A percentile compares a stretch with the other conserved stretches of the same genome.
These are phyloP conservation scores for Rusavskia elegans DNA, from an alignment of 495 filamentous ascomycete genomes.

Conservation along the genomic window DNA sequence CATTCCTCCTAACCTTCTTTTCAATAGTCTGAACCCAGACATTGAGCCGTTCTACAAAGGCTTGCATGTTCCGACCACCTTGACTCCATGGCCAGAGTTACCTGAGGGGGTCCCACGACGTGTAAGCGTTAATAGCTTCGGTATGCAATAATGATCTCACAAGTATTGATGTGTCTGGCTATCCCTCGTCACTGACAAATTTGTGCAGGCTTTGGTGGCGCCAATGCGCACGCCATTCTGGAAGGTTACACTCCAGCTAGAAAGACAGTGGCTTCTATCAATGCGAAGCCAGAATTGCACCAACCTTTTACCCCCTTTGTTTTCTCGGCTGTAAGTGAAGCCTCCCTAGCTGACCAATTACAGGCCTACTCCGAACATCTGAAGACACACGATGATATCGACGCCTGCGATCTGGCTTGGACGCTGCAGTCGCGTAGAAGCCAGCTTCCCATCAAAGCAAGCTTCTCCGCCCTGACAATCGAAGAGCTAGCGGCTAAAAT, in stretches of 20 bases:
- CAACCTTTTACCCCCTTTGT: slow-evolving; percentile 7
- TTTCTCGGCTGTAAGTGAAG: slow-evolving; percentile 13
- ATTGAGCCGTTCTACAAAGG: slow-evolving; percentile 10
- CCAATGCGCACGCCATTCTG: slow-evolving; percentile 44
- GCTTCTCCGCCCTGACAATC: slow-evolving; percentile 3
- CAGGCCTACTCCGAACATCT: slow-evolving; percentile 11
- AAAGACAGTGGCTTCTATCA: background rate
- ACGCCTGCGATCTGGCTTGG: slow-evolving; percentile 15
- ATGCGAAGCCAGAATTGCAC: no score
- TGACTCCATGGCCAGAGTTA: slow-evolving; percentile 11
- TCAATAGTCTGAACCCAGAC: slow-evolving; percentile 33
- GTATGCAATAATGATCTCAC: background rate
- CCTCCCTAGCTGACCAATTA: slow-evolving; percentile 4
- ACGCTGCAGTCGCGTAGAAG: slow-evolving; percentile 8
- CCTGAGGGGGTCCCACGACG: slow-evolving; percentile 5
- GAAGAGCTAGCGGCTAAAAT: slow-evolving; percentile 5
- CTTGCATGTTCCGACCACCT: slow-evolving; percentile 2
- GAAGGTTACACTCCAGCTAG: slow-evolving; percentile 18
- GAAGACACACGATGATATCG: slow-evolving; percentile 1
- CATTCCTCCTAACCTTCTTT: slow-evolving; percentile 42
- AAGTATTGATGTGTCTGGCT: no score
- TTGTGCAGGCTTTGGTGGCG: slow-evolving; percentile 40
- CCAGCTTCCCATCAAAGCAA: slow-evolving; percentile 1
- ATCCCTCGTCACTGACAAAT: no score
- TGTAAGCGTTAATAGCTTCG: slow-evolving; percentile 16